These are phyloP conservation scores for Tetrahymena elliotti DNA, from an alignment of 73 alveolate genomes.

Conservation along the genomic window DNA sequence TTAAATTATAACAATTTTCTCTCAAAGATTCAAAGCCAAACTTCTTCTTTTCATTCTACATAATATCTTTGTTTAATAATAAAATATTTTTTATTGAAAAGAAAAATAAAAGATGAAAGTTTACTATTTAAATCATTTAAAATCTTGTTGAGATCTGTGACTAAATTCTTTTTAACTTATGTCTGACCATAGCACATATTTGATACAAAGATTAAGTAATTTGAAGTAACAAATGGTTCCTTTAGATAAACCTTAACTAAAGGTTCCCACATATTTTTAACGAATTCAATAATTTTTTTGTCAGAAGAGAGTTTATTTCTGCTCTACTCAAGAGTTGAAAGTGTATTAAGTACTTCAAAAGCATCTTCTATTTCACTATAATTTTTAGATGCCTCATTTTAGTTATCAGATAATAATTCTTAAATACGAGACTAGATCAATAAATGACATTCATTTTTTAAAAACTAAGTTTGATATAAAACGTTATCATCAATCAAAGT, in stretches of 20 bases:
- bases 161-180: neutral
- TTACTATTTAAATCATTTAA: neutral
- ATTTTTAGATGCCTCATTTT: neutral
- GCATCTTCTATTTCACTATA: constrained; percentile 6
- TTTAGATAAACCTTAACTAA: constrained; percentile 4
- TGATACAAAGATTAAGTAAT: neutral
- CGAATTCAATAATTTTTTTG: constrained; percentile 44
- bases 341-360: constrained; percentile 37
- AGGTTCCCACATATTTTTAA: constrained; percentile 32
- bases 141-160: neutral
- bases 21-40: neutral
- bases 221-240: neutral
- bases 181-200: constrained; percentile 51
- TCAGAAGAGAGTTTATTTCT: constrained; percentile 32
- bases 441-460: constrained; percentile 27
- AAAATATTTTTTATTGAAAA: neutral
- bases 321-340: constrained; percentile 35
- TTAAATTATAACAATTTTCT: constrained; percentile 5
- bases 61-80: neutral
- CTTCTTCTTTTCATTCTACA: neutral
- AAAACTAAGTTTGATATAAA: constrained; percentile 43
- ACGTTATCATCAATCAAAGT: constrained; percentile 11
- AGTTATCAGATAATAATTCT: neutral
- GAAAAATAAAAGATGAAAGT: neutral
- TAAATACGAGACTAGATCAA: neutral